These are phyloP conservation scores for Chlorociboria aeruginascens DNA, from an alignment of 495 filamentous ascomycete species.

Conservation along the genomic window DNA sequence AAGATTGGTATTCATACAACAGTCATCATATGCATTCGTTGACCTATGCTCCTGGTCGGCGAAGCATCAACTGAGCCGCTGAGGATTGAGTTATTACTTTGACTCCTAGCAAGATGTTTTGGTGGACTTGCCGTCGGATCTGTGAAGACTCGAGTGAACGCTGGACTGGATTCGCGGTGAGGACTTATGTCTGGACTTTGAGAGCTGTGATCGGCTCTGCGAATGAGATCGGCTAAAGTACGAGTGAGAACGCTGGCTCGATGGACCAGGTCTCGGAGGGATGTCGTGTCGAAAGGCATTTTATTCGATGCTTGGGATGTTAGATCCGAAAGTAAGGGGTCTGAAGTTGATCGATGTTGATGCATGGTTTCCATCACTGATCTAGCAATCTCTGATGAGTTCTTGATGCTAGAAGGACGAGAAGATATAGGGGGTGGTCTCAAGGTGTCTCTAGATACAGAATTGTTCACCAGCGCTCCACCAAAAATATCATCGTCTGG, in stretches of 20 bases:
- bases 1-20: conserved; percentile 32
- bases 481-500: conserved; percentile 56
- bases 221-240: conserved; percentile 61
- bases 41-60: conserved; percentile 34
- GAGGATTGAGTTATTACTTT: conserved; percentile 37
- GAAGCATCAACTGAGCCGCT: conserved; percentile 37
- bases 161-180: conserved; percentile 42
- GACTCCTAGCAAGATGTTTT: conserved; percentile 34
- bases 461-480: conserved; percentile 25
- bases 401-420: conserved; percentile 20
- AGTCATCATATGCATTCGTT: conserved; percentile 59
- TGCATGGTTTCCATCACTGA: conserved; percentile 80
- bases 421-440: conserved; percentile 12
- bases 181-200: conserved; percentile 45
- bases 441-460: conserved; percentile 16
- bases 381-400: conserved; percentile 45
- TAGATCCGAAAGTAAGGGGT: conserved; percentile 31
- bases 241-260: conserved; percentile 68
- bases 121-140: conserved; percentile 37
- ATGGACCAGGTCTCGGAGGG: conserved; percentile 74
- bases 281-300: conserved; percentile 84
- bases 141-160: conserved; percentile 52
- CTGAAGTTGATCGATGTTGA: conserved; percentile 43
- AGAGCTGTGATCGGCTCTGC: conserved; percentile 63
- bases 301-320: conserved; percentile 49